phyloP scores from a whole-genome alignment of 164 flowering plant genomes.

The Brasenia schreberi region DNA sequence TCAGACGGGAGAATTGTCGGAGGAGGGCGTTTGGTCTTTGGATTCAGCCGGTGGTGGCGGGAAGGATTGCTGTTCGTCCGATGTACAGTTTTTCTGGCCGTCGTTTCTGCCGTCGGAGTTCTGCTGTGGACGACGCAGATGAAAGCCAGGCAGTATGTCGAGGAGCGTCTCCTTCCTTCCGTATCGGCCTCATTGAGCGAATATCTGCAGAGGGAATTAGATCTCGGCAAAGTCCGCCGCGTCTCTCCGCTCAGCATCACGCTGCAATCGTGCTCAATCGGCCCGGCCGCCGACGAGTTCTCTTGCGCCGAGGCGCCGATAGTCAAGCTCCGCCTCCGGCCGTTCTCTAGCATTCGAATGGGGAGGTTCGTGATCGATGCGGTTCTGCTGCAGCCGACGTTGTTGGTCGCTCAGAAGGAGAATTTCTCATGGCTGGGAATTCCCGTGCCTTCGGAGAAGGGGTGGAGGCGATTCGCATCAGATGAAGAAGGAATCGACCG shows the following conservation, averaged over 20 bases:
- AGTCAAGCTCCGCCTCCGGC: conserved; percentile 62
- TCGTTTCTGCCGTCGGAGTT: conserved; percentile 64
- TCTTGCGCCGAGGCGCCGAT: conserved; percentile 70
- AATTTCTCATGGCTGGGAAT: conserved; percentile 89
- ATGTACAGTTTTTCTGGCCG: conserved; percentile 63
- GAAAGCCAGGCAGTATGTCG: conserved; percentile 46
- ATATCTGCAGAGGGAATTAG: conserved; percentile 67
- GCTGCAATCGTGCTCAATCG: conserved; percentile 72
- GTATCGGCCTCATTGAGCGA: conserved; percentile 69
- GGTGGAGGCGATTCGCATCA: conserved; percentile 39
- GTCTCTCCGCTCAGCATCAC: conserved; percentile 84
- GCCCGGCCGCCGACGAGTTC: conserved; percentile 78
- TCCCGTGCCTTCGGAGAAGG: conserved; percentile 40
- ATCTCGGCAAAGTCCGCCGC: conserved; percentile 62
- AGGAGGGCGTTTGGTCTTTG: conserved; percentile 43
- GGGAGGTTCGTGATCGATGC: conserved; percentile 98
- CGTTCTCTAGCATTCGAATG: conserved; percentile 76
- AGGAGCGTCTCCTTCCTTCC: conserved; percentile 74
- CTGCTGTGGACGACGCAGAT: conserved; percentile 73
- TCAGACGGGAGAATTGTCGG: conserved; percentile 37
- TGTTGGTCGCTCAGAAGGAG: conserved; percentile 71
- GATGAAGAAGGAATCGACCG: conserved; percentile 90
- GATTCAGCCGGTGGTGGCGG: conserved; percentile 54
- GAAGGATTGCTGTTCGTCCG: conserved; percentile 72
- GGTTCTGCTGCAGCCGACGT: conserved; percentile 54